These are phyloP conservation scores for Cubamyces lactineus DNA, from an alignment of 768 basidiomycete genomes.

Conservation along the genomic window DNA sequence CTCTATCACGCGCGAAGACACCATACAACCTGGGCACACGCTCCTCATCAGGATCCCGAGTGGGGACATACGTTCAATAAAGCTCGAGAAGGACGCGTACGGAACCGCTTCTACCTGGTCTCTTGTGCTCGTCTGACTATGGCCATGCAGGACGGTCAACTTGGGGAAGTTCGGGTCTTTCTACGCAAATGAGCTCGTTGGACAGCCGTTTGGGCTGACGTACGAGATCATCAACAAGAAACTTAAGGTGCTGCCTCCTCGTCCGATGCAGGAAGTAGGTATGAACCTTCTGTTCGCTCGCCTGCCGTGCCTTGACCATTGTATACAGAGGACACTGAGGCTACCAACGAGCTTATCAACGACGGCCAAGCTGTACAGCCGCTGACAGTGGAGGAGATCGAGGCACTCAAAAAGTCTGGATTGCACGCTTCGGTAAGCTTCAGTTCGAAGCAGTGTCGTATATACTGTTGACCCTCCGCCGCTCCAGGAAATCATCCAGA, in stretches of 20 bases:
- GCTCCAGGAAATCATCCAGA: conserved; percentile 87
- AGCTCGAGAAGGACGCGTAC: conserved; percentile 73
- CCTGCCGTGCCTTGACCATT: conserved; percentile 8
- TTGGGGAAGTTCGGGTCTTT: conserved; percentile 91
- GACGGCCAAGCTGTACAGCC: conserved; percentile 86
- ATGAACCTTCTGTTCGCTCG: conserved; percentile 31
- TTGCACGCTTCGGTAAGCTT: conserved; percentile 64
- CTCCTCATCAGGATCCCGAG: conserved; percentile 81
- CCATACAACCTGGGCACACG: conserved; percentile 71
- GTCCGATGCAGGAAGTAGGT: conserved; percentile 81
- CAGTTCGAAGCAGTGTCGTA: neutral
- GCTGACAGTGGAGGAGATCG: conserved; percentile 82
- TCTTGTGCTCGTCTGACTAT: conserved; percentile 17
- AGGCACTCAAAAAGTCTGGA: conserved; percentile 80
- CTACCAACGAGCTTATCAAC: conserved; percentile 95
- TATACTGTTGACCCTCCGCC: conserved; percentile 1
- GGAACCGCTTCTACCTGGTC: conserved; percentile 32
- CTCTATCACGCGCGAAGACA: conserved; percentile 26
- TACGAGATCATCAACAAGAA: conserved; percentile 83
- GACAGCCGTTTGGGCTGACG: conserved; percentile 83
- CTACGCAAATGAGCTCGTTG: conserved; percentile 72
- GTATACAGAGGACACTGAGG: conserved; percentile 86
- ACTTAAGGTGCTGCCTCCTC: conserved; percentile 63
- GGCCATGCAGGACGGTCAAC: conserved; percentile 56
- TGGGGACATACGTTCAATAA: conserved; percentile 75